phyloP scores from a whole-genome alignment of 352 stramenopile genomes.

The Thalassiosira hispida region DNA sequence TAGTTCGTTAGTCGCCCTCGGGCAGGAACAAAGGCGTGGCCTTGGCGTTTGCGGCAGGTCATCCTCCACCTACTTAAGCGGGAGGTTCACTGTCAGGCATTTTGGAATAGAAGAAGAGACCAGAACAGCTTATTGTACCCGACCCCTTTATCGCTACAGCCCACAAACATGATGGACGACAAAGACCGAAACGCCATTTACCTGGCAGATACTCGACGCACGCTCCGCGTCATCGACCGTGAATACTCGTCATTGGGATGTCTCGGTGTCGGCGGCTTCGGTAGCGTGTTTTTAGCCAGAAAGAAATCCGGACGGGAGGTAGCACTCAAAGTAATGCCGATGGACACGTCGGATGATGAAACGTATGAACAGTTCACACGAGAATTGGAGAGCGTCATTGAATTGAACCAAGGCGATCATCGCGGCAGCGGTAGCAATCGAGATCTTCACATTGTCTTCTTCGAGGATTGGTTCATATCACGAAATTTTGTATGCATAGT shows the following conservation, averaged over 20 bases:
- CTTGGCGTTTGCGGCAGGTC: too few relatives aligned
- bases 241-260: slow-evolving; percentile 19
- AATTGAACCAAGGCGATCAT: slow-evolving; percentile 13
- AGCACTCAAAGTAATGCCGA: slow-evolving; percentile 40
- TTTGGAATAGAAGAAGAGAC: too few relatives aligned
- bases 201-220: too few relatives aligned
- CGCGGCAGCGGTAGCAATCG: neutral
- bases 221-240: too few relatives aligned
- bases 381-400: slow-evolving; percentile 32
- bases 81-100: too few relatives aligned
- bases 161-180: too few relatives aligned
- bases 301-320: slow-evolving; percentile 32
- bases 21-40: too few relatives aligned
- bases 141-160: too few relatives aligned
- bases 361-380: slow-evolving; percentile 38
- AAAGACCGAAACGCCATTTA: too few relatives aligned
- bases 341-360: slow-evolving; percentile 35
- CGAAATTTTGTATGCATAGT: slow-evolving; percentile 42
- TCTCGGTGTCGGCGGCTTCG: slow-evolving; percentile 32
- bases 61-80: too few relatives aligned
- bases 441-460: slow-evolving; percentile 40
- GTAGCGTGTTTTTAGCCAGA: slow-evolving; percentile 41
- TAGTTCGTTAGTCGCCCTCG: too few relatives aligned
- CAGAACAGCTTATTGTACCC: too few relatives aligned
- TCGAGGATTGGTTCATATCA: slow-evolving; percentile 44